phyloP scores from a whole-genome alignment of 2,329 filamentous ascomycete genomes.

The Ophiobolus disseminans region DNA sequence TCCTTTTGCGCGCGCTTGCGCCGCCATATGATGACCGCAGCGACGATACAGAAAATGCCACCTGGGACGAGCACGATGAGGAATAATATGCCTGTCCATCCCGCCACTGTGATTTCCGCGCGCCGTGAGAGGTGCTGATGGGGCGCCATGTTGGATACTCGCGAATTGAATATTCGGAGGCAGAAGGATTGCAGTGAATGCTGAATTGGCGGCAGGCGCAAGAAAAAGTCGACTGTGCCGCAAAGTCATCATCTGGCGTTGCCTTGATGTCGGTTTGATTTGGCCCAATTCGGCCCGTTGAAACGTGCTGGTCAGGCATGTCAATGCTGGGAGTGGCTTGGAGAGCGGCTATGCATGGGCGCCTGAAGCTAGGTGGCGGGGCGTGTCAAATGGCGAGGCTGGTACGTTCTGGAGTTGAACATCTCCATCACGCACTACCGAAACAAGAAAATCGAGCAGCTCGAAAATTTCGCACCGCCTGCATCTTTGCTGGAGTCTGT shows the following conservation, averaged over 20 bases:
- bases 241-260: no score
- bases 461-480: no score
- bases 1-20: constrained; percentile 8
- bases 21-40: constrained; percentile 12
- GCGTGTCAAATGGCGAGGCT: no score
- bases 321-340: neutral
- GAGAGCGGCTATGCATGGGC: neutral
- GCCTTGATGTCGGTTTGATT: neutral
- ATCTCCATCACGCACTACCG: neutral
- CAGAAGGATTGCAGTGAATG: neutral
- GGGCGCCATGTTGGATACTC: constrained; percentile 10
- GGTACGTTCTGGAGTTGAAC: no score
- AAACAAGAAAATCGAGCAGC: neutral
- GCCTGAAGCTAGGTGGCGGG: neutral
- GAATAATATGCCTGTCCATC: constrained; percentile 3
- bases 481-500: neutral
- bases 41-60: constrained; percentile 9
- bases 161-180: neutral
- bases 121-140: constrained; percentile 5
- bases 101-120: constrained; percentile 3
- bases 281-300: neutral
- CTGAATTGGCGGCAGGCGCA: no score
- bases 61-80: constrained; percentile 2
- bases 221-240: no score
- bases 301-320: no score